Percentiles rank a stretch among this genome's conserved stretches.
Conservation (phyloP, 2,329 filamentous ascomycete species). For the Chaetomiaceae sp. region DNA sequence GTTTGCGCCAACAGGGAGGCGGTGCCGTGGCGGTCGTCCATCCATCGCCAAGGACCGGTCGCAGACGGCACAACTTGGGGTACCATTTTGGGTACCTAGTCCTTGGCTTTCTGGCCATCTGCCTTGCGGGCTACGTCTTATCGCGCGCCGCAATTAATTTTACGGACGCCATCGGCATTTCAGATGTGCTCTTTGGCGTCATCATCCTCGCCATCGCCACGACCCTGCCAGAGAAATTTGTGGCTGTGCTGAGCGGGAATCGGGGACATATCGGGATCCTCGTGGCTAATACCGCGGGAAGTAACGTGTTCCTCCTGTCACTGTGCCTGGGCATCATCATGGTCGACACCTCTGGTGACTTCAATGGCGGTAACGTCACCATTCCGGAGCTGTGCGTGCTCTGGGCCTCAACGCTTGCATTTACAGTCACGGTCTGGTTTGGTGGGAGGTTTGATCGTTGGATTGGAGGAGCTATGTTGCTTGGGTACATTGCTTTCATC, state of each 20-base stretch:
- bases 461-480: too few species aligned
- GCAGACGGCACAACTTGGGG: slow-evolving; percentile 1
- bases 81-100: slow-evolving; percentile 31
- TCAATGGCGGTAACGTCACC: too few species aligned
- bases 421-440: too few species aligned
- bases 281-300: slow-evolving; percentile 45
- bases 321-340: too few species aligned
- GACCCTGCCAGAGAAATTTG: slow-evolving; percentile 46
- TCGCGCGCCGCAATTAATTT: slow-evolving; percentile 38
- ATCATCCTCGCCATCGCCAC: slow-evolving; percentile 44
- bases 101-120: slow-evolving; percentile 38
- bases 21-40: too few species aligned
- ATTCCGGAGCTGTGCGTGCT: too few species aligned
- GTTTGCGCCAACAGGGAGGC: too few species aligned
- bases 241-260: slow-evolving; percentile 40
- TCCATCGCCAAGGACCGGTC: not conserved
- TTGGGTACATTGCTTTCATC: too few species aligned
- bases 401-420: too few species aligned
- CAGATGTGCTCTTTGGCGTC: slow-evolving; percentile 40
- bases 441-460: too few species aligned
- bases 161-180: slow-evolving; percentile 35
- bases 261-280: slow-evolving; percentile 43
- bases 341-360: too few species aligned
- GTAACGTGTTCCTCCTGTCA: slow-evolving; percentile 47
- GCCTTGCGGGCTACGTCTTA: slow-evolving; percentile 43